Base-by-base conservation (phyloP, 192 early-diverging fungal species). In the Coemansia erecta region DNA sequence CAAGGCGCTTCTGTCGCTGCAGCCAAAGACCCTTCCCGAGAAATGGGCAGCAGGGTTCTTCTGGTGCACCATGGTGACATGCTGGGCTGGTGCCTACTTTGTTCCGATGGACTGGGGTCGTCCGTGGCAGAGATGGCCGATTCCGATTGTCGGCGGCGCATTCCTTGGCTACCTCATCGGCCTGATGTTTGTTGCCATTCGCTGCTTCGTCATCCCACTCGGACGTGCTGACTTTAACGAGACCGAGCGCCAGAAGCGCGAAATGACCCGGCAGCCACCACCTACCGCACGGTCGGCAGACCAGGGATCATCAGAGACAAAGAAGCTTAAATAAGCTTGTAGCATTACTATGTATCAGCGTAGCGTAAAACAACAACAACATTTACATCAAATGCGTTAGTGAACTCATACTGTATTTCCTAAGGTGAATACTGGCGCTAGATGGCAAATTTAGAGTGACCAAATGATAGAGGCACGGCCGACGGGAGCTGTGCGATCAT, bases 381-480 rank as follows among this genome's bases (percentile, higher is more conserved):
- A 2, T 31, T 31, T 31, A 31, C 28, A 31, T 44, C 12, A 2
- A 18, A 44, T 8, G 2, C 17, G 2, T 44, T 44, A 44, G 42
- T 13, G 2, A 44, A 4, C 4, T 44, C 17, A 44, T 44, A 13
- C 4, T 17, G 12, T 18, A 14, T 18, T 14, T 8, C 8, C 8
- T 14, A 14, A 17, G n/a, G n/a, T 41, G 28, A 31, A 31, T 31
- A 31, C 7, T 31, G 28, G 2, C 28, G 7, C 28, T 53, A 77
- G 24, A 77, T 71, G 35, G 65, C 49, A 72, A 72, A 78, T 54
- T 64, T 72, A 18, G 59, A 83, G 53, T 87, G 86, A 14, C 87
- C 86, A 70, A 94, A 91, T 22, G 87, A 87, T 19, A 91, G 59
- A 0, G 89, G 89, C 10, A 92, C 73, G 5, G 86, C 66, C 35